Evolutionary conservation across 495 filamentous ascomycete genomes (phyloP).

Genomic region (Penicillium paxilli): DNA sequence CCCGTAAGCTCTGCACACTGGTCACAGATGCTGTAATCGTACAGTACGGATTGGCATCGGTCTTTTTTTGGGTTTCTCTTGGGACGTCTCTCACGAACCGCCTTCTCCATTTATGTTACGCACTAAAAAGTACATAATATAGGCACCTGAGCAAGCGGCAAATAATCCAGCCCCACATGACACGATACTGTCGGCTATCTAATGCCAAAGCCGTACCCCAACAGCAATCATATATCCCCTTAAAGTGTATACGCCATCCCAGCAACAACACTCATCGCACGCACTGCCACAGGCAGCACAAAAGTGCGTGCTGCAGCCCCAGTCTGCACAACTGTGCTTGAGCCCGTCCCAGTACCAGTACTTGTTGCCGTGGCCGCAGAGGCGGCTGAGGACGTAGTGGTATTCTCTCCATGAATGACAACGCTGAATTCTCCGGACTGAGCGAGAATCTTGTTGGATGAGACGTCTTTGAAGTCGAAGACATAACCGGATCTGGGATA

Average conservation of each 20-base stretch:
- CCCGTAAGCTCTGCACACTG: neutral
- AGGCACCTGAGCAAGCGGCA: neutral
- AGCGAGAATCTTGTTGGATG: conserved; percentile 1
- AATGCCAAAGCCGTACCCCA: neutral
- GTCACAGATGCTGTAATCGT: neutral
- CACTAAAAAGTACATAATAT: neutral
- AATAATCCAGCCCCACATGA: neutral
- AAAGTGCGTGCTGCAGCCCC: conserved; percentile 1
- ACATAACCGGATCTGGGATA: conserved; percentile 1
- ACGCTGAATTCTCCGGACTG: conserved; percentile 1
- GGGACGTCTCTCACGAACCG: neutral
- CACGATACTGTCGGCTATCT: neutral
- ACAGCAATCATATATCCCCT: conserved; percentile 1
- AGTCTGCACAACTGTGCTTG: neutral
- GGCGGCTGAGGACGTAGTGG: neutral
- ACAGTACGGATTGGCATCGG: neutral
- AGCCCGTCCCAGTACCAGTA: neutral
- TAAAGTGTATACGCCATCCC: neutral
- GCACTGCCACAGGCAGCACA: neutral
- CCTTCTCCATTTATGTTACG: neutral
- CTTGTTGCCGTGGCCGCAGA: neutral
- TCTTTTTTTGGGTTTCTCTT: neutral
- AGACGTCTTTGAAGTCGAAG: conserved; percentile 2
- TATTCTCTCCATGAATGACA: conserved; percentile 1
- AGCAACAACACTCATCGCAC: neutral